phyloP scores from a whole-genome alignment of 352 stramenopile species.

The Phytophthora pseudosyringae region DNA sequence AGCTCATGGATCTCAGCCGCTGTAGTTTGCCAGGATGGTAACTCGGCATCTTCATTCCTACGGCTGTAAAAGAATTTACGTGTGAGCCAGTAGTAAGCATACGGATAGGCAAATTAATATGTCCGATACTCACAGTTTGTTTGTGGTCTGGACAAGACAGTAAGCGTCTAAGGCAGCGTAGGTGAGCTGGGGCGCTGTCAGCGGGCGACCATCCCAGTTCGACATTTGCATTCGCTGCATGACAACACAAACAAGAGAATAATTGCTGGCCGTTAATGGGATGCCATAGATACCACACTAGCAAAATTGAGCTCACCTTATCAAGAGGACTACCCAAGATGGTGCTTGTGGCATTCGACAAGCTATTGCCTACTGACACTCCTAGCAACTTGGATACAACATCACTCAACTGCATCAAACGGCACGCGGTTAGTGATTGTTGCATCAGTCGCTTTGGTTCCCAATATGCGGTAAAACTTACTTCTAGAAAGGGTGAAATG shows the following conservation, averaged over 20 bases:
- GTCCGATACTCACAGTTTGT: constrained; percentile 46
- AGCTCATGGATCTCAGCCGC: constrained; percentile 29
- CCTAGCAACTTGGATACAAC: constrained; percentile 48
- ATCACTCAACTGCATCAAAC: constrained; percentile 35
- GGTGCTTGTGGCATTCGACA: constrained; percentile 58
- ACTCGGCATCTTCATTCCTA: constrained; percentile 9
- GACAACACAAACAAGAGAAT: background rate
- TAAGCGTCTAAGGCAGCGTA: constrained; percentile 74
- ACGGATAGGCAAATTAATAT: background rate
- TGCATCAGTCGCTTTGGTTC: background rate
- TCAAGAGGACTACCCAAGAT: constrained; percentile 64
- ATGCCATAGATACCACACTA: background rate
- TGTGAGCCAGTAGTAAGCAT: constrained; percentile 1
- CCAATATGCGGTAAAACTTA: constrained; percentile 5
- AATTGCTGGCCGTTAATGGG: background rate
- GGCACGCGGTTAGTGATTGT: constrained; percentile 1
- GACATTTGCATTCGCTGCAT: constrained; percentile 72
- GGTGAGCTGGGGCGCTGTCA: constrained; percentile 51
- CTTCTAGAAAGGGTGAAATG: constrained; percentile 60
- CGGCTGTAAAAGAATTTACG: constrained; percentile 4
- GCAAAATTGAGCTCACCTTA: constrained; percentile 42
- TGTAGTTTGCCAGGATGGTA: constrained; percentile 37
- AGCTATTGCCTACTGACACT: constrained; percentile 51
- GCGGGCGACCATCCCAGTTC: constrained; percentile 67
- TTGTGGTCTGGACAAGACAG: constrained; percentile 62